phyloP scores from a whole-genome alignment of 805 yeast genomes.

The Kodamaea fukazawae region DNA sequence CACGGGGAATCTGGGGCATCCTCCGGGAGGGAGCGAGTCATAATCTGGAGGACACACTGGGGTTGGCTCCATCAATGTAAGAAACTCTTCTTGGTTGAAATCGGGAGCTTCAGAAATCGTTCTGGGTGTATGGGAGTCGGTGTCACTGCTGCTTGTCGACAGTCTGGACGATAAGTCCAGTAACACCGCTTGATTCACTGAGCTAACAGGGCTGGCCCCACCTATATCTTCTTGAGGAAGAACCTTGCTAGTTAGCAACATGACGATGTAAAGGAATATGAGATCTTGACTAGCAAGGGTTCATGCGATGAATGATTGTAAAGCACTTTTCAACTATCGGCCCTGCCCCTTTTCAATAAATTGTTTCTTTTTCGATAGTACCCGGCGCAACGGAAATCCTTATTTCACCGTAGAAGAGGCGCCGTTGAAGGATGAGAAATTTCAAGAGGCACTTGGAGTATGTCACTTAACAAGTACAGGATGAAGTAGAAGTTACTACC shows the following conservation, averaged over 20 bases:
- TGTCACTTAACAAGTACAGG: neutral
- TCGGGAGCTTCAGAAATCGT: neutral
- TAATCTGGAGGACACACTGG: conserved; percentile 41
- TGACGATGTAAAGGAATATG: neutral
- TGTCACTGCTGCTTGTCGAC: conserved; percentile 10
- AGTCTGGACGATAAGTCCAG: conserved; percentile 9
- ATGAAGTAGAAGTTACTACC: neutral
- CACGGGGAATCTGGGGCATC: conserved; percentile 41
- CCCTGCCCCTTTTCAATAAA: conserved; percentile 1
- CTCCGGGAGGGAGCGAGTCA: conserved; percentile 40
- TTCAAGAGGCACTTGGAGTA: neutral
- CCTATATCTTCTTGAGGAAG: conserved; percentile 7
- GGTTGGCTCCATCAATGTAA: conserved; percentile 35
- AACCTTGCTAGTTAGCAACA: conserved; percentile 2
- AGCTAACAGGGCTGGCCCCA: conserved; percentile 7
- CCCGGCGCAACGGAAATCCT: too few relatives aligned
- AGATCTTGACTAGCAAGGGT: too few relatives aligned
- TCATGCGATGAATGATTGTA: too few relatives aligned
- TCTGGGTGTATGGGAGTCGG: neutral
- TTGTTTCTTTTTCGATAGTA: conserved; percentile 5
- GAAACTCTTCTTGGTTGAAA: conserved; percentile 11
- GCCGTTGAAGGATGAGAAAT: neutral
- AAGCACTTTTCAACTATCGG: too few relatives aligned
- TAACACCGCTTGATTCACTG: conserved; percentile 5
- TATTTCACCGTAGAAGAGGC: too few relatives aligned